phyloP scores from a whole-genome alignment of 805 yeast species.

The Schwanniomyces polymorphus region DNA sequence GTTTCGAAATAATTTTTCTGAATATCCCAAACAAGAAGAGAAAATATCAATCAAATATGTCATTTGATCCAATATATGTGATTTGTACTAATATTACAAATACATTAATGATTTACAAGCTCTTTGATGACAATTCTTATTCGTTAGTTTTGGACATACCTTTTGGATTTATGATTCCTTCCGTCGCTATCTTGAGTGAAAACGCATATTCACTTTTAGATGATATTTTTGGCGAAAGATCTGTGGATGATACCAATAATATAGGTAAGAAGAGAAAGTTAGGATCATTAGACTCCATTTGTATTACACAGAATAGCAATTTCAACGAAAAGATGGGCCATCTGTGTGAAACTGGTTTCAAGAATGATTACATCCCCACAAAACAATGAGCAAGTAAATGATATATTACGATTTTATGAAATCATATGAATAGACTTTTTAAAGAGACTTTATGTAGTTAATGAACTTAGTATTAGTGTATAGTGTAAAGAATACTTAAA shows the following conservation, averaged over 20 bases:
- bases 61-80: constrained; percentile 23
- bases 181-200: constrained; percentile 3
- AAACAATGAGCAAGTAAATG: background rate
- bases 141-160: constrained; percentile 14
- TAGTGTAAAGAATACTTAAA: no score
- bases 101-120: constrained; percentile 19
- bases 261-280: background rate
- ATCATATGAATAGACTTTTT: background rate
- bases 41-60: constrained; percentile 5
- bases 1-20: constrained; percentile 12
- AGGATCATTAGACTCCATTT: background rate
- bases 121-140: constrained; percentile 16
- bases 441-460: no score
- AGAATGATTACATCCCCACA: background rate
- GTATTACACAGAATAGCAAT: background rate
- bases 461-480: no score
- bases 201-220: background rate
- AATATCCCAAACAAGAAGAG: constrained; percentile 3
- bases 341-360: background rate
- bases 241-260: background rate
- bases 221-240: constrained; percentile 1
- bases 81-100: constrained; percentile 21
- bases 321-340: background rate
- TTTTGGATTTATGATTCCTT: constrained; percentile 11
- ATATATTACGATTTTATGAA: background rate